Base-by-base conservation (phyloP, 129 eudicot species). In the Escallonia rubra region DNA sequence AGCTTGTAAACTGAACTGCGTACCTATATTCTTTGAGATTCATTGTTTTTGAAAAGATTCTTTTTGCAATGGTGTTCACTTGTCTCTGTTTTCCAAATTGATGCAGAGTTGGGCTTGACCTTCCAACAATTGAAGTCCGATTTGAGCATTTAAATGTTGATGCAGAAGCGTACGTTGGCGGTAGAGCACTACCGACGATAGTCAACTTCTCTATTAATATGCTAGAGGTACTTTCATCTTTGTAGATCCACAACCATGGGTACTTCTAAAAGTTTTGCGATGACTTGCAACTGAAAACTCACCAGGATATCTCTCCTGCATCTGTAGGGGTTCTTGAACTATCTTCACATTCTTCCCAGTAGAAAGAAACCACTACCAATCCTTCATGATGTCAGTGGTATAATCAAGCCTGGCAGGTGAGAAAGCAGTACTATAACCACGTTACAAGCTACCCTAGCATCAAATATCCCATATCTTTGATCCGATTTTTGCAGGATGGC, bases 331-430 rank as follows among this genome's bases (percentile, higher is more conserved):
- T 70, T 82, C 47, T 73, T 82, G 66, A 89, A 82, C 64, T 72
- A 59, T 66, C 74, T 86, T 44, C 94, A 78, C 68, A 78, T 89
- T 63, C 58, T 83, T 71, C 90, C 94, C 0, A 86, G 81, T 70
- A 76, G 86, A 73, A 86, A 80, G 81, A 74, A 74, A 46, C 84
- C 88, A 51, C 69, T 86, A 41, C 70, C 94, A 51, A 81, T 89
- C 64, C 88, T 89, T 69, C 79, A 86, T 61, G 85, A 83, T 71
- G 90, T 89, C 69, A 86, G 90, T 52, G 96, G 96, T 43, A 77
- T 83, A n/a, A 72, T 89, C 67, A 86, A 89, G 74, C 96, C 94
- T 38, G 81, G 96, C 41, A 80, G 96, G 96, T 89, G 40, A 73
- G 77, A 64, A 69, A 47, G 52, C 5, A 8, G 13, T 13, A 55